A percentile compares a stretch with the other conserved stretches of the same genome.
phyloP scores from a whole-genome alignment of 1,139 yeast species.

The Arxiozyma slooffiae region DNA sequence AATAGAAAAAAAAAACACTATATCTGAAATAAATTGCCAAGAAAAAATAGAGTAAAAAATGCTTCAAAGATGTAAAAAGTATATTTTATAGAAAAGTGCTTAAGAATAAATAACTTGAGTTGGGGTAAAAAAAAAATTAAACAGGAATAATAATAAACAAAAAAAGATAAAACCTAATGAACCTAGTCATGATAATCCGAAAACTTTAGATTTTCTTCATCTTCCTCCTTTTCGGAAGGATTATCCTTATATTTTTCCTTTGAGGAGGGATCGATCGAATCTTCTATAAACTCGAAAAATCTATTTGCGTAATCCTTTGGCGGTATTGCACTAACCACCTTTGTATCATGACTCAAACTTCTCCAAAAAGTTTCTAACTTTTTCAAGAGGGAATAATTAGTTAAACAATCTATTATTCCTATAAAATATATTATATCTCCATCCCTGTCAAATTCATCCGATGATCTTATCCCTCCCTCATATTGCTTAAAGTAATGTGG shows the following conservation, averaged over 20 bases:
- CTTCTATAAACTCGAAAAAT: constrained; percentile 57
- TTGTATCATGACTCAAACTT: constrained; percentile 56
- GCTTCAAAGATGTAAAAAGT: not conserved
- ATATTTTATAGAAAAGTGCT: not conserved
- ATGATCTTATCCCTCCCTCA: constrained; percentile 79
- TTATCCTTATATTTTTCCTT: constrained; percentile 17
- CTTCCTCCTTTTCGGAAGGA: constrained; percentile 13
- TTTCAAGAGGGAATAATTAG: constrained; percentile 71
- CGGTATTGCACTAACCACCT: constrained; percentile 79
- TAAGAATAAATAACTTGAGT: too few species aligned
- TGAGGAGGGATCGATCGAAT: constrained; percentile 22
- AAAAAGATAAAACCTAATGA: not conserved
- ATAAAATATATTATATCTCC: constrained; percentile 68
- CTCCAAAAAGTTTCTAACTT: constrained; percentile 82
- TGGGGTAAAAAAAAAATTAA: too few species aligned
- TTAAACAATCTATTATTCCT: constrained; percentile 90
- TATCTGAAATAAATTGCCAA: not conserved
- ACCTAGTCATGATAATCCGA: constrained; percentile 16
- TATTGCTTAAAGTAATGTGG: constrained; percentile 58
- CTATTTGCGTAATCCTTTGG: constrained; percentile 84
- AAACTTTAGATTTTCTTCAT: constrained; percentile 17
- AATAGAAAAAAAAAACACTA: not conserved
- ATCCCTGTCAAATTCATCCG: constrained; percentile 56
- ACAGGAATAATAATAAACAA: too few species aligned
- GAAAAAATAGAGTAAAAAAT: not conserved